Conservation (phyloP, 1,139 yeast species). For the Arxiozyma telluris region DNA sequence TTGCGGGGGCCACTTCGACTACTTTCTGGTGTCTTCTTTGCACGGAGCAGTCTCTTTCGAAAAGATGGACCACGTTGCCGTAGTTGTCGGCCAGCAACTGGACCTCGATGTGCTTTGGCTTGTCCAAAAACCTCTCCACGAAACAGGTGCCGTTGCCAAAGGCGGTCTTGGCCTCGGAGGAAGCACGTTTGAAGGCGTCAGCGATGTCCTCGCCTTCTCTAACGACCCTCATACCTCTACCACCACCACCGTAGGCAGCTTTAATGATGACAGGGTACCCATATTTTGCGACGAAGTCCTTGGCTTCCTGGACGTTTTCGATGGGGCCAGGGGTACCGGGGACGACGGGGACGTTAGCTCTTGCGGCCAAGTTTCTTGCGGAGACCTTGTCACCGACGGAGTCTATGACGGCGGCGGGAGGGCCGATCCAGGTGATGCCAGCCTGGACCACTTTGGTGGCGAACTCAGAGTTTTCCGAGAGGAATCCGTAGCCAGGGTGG, state of each 20-base stretch:
- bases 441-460: conserved; percentile 85
- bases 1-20: conserved; percentile 99
- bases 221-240: conserved; percentile 99
- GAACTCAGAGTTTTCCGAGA: conserved; percentile 89
- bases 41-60: conserved; percentile 97
- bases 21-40: conserved; percentile 99
- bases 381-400: conserved; percentile 97
- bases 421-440: conserved; percentile 97
- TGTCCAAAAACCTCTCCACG: conserved; percentile 89
- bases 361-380: conserved; percentile 79
- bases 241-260: conserved; percentile 99
- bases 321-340: conserved; percentile 99
- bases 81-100: conserved; percentile 89
- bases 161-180: conserved; percentile 87
- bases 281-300: conserved; percentile 63
- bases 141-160: conserved; percentile 98
- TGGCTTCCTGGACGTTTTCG: conserved; percentile 68
- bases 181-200: conserved; percentile 91
- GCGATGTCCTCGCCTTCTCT: conserved; percentile 89
- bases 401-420: conserved; percentile 79
- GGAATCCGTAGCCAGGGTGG: conserved; percentile 97
- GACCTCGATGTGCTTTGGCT: conserved; percentile 96
- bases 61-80: conserved; percentile 91
- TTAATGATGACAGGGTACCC: conserved; percentile 96
- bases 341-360: conserved; percentile 81